Conservation (phyloP, 2,329 filamentous ascomycete species). For the Pezicula neosporulosa region DNA sequence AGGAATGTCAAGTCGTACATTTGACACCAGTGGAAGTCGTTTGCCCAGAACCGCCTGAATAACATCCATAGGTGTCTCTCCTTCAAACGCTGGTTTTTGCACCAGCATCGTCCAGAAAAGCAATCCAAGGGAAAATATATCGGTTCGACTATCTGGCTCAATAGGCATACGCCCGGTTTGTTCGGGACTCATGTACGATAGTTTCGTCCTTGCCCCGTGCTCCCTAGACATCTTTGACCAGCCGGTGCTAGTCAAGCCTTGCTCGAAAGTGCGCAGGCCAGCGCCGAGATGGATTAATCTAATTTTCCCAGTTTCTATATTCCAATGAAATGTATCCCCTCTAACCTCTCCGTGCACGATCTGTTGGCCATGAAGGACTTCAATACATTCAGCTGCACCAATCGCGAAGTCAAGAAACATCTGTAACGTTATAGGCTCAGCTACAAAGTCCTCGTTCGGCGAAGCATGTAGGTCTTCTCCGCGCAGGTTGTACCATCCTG, state of each 20-base stretch:
- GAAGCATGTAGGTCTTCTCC: constrained; percentile 39
- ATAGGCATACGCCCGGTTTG: constrained; percentile 91
- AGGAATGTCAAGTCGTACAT: constrained; percentile 77
- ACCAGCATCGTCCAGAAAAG: constrained; percentile 85
- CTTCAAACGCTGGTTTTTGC: constrained; percentile 76
- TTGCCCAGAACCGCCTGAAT: constrained; percentile 85
- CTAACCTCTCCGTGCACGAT: constrained; percentile 89
- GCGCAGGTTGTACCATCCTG: constrained; percentile 61
- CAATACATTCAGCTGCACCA: constrained; percentile 79
- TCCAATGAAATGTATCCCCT: constrained; percentile 88
- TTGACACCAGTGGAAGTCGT: constrained; percentile 72
- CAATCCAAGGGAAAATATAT: constrained; percentile 89
- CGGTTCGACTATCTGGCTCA: constrained; percentile 86
- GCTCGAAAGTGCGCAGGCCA: constrained; percentile 83
- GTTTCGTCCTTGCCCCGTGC: constrained; percentile 80
- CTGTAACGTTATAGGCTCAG: constrained; percentile 65
- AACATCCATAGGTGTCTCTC: constrained; percentile 78
- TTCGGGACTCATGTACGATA: constrained; percentile 90
- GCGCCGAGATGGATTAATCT: constrained; percentile 84
- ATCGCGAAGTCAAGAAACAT: constrained; percentile 89
- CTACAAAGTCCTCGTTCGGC: constrained; percentile 33
- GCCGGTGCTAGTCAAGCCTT: constrained; percentile 79
- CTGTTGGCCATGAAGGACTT: constrained; percentile 80
- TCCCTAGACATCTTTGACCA: constrained; percentile 84
- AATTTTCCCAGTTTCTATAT: constrained; percentile 64